A percentile compares a stretch with the other conserved stretches of the same genome.
These are phyloP conservation scores for Aphanomyces invadans DNA, from an alignment of 352 stramenopile genomes.

Conservation along the genomic window DNA sequence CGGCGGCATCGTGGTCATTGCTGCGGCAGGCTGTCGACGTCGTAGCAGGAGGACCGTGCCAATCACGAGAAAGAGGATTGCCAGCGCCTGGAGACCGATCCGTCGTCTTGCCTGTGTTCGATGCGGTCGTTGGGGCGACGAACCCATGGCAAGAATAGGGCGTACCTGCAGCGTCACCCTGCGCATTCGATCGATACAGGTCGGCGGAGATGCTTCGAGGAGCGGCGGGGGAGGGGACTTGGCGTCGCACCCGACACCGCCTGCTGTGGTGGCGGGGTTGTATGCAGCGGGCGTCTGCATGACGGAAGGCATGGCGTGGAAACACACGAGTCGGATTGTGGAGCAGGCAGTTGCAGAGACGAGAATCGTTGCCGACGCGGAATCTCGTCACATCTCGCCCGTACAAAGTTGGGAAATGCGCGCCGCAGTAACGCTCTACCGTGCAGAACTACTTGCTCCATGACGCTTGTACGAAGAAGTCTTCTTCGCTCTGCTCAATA, in stretches of 20 bases:
- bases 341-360: background rate
- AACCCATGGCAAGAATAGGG: no score
- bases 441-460: background rate
- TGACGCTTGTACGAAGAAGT: no score
- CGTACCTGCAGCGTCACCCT: background rate
- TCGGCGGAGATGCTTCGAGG: background rate
- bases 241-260: background rate
- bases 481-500: no score
- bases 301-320: background rate
- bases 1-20: background rate
- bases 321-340: background rate
- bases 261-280: no score
- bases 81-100: background rate
- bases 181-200: background rate
- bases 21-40: background rate
- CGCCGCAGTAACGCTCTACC: background rate
- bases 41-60: background rate
- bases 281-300: background rate
- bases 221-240: background rate
- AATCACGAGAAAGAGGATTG: background rate
- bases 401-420: background rate
- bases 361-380: background rate
- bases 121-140: background rate
- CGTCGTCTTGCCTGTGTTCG: background rate
- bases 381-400: background rate